Percentiles rank a stretch among this genome's conserved stretches.
These are phyloP conservation scores for Lojkania enalia DNA, from an alignment of 2,329 filamentous ascomycete genomes.

Conservation along the genomic window DNA sequence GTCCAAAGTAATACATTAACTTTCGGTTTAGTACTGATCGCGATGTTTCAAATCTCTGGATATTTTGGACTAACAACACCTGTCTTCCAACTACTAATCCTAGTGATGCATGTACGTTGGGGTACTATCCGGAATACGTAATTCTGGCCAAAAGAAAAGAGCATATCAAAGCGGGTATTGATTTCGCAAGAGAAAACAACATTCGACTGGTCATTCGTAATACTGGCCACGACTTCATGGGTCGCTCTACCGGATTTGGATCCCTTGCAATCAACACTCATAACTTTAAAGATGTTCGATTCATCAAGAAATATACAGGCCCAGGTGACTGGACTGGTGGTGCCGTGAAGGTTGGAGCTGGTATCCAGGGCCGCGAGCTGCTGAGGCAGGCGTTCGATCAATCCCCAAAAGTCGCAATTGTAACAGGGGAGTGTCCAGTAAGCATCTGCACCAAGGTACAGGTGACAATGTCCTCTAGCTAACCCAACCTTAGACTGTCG, in stretches of 20 bases:
- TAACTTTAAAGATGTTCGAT: slow-evolving; percentile 14
- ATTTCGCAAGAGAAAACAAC: slow-evolving; percentile 13
- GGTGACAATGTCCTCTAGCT: too few species aligned
- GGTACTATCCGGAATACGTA: slow-evolving; percentile 11
- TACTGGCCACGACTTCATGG: slow-evolving; percentile 20
- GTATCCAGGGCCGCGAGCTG: slow-evolving; percentile 9
- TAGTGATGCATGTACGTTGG: slow-evolving; percentile 8
- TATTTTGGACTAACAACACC: slow-evolving; percentile 10
- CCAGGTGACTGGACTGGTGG: slow-evolving; percentile 14
- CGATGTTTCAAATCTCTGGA: background rate
- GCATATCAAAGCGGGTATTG: slow-evolving; percentile 12
- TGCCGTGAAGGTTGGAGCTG: slow-evolving; percentile 18
- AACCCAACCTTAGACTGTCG: too few species aligned
- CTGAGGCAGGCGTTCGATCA: too few species aligned
- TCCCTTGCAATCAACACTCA: slow-evolving; percentile 23
- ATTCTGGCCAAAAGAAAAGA: slow-evolving; percentile 11
- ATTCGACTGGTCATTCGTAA: slow-evolving; percentile 14
- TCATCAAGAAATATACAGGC: slow-evolving; percentile 15
- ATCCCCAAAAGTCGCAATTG: background rate
- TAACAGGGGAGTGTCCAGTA: background rate
- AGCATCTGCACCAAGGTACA: too few species aligned
- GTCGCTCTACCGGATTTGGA: slow-evolving; percentile 18
- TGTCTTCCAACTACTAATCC: slow-evolving; percentile 8
- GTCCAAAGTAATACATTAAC: too few species aligned
- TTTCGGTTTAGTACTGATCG: too few species aligned